phyloP scores from a whole-genome alignment of 2,329 filamentous ascomycete species.

The Apiospora sp. region DNA sequence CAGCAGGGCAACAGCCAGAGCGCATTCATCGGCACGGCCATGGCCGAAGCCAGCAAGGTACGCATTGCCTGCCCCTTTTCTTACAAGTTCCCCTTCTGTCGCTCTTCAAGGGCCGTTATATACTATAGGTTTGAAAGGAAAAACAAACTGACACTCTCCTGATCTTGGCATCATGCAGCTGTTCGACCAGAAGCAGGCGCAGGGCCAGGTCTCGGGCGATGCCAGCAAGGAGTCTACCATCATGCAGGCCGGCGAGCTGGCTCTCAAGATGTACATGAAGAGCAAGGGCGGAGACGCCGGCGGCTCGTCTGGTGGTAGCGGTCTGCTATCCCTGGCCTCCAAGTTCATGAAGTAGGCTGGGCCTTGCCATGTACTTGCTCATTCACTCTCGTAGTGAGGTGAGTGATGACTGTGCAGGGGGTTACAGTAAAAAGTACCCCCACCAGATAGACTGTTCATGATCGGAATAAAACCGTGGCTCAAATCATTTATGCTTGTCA shows the following conservation, averaged over 20 bases:
- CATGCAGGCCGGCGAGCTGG: slow-evolving; percentile 82
- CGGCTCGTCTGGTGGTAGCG: slow-evolving; percentile 32
- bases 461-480: not conserved
- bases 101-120: not conserved
- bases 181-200: slow-evolving; percentile 64
- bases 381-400: not conserved
- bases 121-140: not conserved
- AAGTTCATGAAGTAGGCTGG: slow-evolving; percentile 40
- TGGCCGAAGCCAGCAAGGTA: slow-evolving; percentile 86
- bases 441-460: not conserved
- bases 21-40: slow-evolving; percentile 83
- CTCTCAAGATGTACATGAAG: slow-evolving; percentile 92
- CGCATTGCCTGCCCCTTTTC: slow-evolving; percentile 29
- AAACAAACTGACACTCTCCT: slow-evolving; percentile 28
- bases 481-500: not conserved
- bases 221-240: slow-evolving; percentile 84
- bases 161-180: slow-evolving; percentile 49
- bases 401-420: not conserved
- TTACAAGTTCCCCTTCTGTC: not conserved
- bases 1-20: slow-evolving; percentile 69
- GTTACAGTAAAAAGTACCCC: not conserved
- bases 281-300: slow-evolving; percentile 64
- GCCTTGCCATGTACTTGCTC: not conserved
- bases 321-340: slow-evolving; percentile 41
- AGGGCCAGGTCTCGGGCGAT: slow-evolving; percentile 61